Evolutionary conservation across 345 rosid species (phyloP), one percentile per base, ranked within the genome.

Genomic region (Acer saccharum): DNA sequence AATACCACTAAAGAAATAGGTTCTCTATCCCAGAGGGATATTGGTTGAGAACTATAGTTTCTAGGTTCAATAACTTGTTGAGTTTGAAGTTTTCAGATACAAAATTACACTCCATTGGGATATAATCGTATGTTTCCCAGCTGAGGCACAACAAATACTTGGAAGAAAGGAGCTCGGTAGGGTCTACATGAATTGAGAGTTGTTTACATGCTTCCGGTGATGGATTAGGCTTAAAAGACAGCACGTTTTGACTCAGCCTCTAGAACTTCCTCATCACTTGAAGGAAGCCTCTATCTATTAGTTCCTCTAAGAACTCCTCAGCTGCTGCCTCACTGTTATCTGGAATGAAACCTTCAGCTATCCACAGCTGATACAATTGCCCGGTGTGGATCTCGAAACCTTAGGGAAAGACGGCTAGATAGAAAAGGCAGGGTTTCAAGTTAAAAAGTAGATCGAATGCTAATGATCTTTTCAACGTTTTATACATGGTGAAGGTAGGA

Each of bases 331-430:
- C 43, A 17, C 39, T 69, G n/a, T 52, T 70, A 23, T 70, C 63
- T 1, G 17, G 21, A 29, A 52, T 71, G 25, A 71, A 71, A 54
- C 74, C 63, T 54, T 71, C 74, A 16, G 63, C 74, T 27, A 71
- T 71, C 63, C 74, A 71, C 63, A 71, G 7, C 63, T 52, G 63
- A 70, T 52, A 50, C 74, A 70, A 71, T 5, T 71, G 62, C 63
- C 74, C 29, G 1, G 74, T 71, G 74, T 13, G 4, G 20, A 71
- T 48, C n/a, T 48, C 43, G 25, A 6, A 48, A 18, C 3, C 4
- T 7, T 23, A 12, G 14, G 43, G 41, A 25, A 71, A 52, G 23
- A 18, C 63, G 29, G 43, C 4, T 4, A 71, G 9, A 29, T 50
- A 71, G n/a, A 71, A 1, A 14, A 17, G 27, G 43, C 74, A 54